Conservation (phyloP, 208 protist genomes). For the Leishmania gerbilli region DNA sequence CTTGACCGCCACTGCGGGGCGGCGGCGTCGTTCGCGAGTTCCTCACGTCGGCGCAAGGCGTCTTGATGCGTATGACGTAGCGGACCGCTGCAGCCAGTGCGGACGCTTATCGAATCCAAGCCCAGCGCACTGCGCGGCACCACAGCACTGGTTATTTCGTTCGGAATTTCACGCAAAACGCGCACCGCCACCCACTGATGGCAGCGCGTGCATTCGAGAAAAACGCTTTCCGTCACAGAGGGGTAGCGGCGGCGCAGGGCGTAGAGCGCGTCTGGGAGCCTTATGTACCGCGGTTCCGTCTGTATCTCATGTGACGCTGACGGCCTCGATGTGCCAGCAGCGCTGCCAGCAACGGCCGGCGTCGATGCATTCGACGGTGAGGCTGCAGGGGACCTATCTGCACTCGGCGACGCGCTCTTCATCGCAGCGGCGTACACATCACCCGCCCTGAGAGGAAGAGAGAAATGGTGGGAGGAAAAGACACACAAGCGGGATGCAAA, state of each 20-base stretch:
- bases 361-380: not conserved
- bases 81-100: slow-evolving; percentile 4
- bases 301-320: not conserved
- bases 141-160: slow-evolving; percentile 30
- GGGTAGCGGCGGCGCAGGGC: slow-evolving; percentile 58
- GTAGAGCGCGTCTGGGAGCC: slow-evolving; percentile 53
- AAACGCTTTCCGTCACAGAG: slow-evolving; percentile 55
- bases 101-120: slow-evolving; percentile 10
- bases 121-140: slow-evolving; percentile 18
- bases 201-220: slow-evolving; percentile 75
- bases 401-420: slow-evolving; percentile 1
- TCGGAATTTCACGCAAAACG: slow-evolving; percentile 37
- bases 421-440: slow-evolving; percentile 5
- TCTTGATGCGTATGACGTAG: slow-evolving; percentile 19
- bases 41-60: slow-evolving; percentile 5
- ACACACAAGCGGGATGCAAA: not conserved
- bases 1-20: slow-evolving; percentile 33
- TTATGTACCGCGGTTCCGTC: slow-evolving; percentile 55
- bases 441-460: not conserved
- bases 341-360: not conserved
- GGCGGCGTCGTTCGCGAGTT: slow-evolving; percentile 7
- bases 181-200: slow-evolving; percentile 72
- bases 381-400: slow-evolving; percentile 2
- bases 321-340: slow-evolving; percentile 2
- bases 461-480: not conserved